Evolutionary conservation across 2,329 filamentous ascomycete genomes (phyloP).

Genomic region (Fusarium torulosum): DNA sequence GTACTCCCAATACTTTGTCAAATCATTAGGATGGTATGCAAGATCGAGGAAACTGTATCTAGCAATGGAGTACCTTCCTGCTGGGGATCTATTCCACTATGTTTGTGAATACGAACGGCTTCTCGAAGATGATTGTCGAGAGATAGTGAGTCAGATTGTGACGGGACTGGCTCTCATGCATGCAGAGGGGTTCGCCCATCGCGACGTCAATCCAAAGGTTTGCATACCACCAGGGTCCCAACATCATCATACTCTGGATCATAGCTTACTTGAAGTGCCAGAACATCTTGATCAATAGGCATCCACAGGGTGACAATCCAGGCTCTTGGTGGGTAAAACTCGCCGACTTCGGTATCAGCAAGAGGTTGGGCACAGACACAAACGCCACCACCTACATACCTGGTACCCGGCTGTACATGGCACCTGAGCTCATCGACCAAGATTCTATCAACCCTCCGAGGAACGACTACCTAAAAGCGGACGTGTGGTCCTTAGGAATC

Average conservation of each 20-base stretch:
- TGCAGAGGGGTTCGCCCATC: background rate
- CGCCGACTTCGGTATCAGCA: slow-evolving; percentile 8
- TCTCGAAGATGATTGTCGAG: background rate
- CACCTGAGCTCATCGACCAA: background rate
- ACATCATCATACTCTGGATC: too few relatives aligned
- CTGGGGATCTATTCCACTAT: background rate
- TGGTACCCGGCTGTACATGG: background rate
- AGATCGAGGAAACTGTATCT: background rate
- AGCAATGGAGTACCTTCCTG: background rate
- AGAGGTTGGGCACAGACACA: background rate
- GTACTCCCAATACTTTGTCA: background rate
- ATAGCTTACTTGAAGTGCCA: background rate
- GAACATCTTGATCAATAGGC: background rate
- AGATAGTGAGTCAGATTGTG: background rate
- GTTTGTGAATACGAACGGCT: accelerated
- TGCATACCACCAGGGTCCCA: background rate
- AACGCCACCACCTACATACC: background rate
- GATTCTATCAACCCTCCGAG: accelerated
- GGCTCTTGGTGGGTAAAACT: slow-evolving; percentile 8
- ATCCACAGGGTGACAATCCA: background rate
- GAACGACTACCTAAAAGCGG: background rate
- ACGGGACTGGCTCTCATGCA: background rate
- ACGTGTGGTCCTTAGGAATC: background rate
- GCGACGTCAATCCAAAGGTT: background rate
- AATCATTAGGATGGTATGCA: background rate